phyloP scores from a whole-genome alignment of 495 filamentous ascomycete genomes.

The Neurospora discreta region DNA sequence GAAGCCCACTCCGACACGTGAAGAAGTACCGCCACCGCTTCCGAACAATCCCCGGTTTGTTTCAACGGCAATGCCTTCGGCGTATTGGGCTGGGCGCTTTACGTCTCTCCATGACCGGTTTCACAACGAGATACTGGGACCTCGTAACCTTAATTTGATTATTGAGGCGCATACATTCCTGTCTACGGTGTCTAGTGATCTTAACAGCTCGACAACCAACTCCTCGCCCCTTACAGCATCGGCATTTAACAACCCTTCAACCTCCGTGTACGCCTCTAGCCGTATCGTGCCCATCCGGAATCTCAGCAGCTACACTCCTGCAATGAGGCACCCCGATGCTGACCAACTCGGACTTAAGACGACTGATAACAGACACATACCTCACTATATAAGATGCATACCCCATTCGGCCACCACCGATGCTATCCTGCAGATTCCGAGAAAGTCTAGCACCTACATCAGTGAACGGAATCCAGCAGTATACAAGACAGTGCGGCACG shows the following conservation, averaged over 20 bases:
- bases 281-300: background rate
- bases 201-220: background rate
- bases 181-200: slow-evolving; percentile 13
- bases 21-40: background rate
- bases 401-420: slow-evolving; percentile 18
- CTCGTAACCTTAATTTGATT: slow-evolving; percentile 16
- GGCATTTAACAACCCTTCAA: slow-evolving; percentile 15
- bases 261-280: slow-evolving; percentile 7
- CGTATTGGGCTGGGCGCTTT: slow-evolving; percentile 49
- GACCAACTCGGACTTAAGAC: background rate
- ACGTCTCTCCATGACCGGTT: slow-evolving; percentile 41
- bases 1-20: background rate
- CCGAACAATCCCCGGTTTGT: slow-evolving; percentile 12
- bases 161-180: slow-evolving; percentile 12
- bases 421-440: slow-evolving; percentile 12
- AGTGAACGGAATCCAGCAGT: background rate
- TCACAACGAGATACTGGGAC: slow-evolving; percentile 32
- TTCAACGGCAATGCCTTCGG: slow-evolving; percentile 17
- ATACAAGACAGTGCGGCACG: background rate
- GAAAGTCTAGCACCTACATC: background rate
- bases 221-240: slow-evolving; percentile 1
- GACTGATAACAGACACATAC: background rate
- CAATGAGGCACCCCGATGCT: background rate
- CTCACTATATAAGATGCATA: slow-evolving; percentile 1
- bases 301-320: background rate